Conservation (phyloP, 164 flowering plant species). For the Vitis vinifera region DNA sequence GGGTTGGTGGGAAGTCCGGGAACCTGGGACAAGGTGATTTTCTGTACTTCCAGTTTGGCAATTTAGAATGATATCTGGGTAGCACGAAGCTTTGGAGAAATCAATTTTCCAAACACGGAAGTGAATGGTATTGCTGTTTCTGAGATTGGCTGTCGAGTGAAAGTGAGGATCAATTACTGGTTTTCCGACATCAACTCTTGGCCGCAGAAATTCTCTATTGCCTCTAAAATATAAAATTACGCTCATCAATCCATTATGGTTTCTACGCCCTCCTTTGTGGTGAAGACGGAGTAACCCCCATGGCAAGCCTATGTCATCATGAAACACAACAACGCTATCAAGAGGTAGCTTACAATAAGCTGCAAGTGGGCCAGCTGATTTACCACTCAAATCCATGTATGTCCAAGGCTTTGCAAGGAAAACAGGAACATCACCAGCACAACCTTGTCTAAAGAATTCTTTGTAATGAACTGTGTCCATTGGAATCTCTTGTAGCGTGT, state of each 20-base stretch:
- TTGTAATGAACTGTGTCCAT: conserved; percentile 69
- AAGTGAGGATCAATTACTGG: not conserved
- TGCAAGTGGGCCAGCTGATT: conserved; percentile 93
- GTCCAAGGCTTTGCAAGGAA: conserved; percentile 96
- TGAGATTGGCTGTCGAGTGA: too few relatives aligned
- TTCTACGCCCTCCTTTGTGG: conserved; percentile 69
- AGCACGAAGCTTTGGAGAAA: too few relatives aligned
- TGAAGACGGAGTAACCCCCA: conserved; percentile 94
- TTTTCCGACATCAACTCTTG: conserved; percentile 75
- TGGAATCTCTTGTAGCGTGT: conserved; percentile 39
- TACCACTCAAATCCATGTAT: conserved; percentile 93
- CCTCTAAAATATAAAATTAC: conserved; percentile 90
- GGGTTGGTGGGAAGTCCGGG: too few relatives aligned
- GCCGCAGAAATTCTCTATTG: conserved; percentile 80
- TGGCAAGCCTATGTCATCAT: conserved; percentile 90
- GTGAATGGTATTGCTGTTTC: too few relatives aligned
- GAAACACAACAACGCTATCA: conserved; percentile 79
- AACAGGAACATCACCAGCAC: conserved; percentile 66
- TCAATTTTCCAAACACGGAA: too few relatives aligned
- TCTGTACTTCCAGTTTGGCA: too few relatives aligned
- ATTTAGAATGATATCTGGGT: too few relatives aligned
- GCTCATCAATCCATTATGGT: conserved; percentile 96
- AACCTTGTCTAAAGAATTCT: conserved; percentile 85
- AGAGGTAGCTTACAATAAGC: conserved; percentile 95
- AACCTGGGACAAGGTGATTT: too few relatives aligned